Evolutionary conservation across 805 yeast species (phyloP).

Genomic region (Saccharomycopsis malanga): DNA sequence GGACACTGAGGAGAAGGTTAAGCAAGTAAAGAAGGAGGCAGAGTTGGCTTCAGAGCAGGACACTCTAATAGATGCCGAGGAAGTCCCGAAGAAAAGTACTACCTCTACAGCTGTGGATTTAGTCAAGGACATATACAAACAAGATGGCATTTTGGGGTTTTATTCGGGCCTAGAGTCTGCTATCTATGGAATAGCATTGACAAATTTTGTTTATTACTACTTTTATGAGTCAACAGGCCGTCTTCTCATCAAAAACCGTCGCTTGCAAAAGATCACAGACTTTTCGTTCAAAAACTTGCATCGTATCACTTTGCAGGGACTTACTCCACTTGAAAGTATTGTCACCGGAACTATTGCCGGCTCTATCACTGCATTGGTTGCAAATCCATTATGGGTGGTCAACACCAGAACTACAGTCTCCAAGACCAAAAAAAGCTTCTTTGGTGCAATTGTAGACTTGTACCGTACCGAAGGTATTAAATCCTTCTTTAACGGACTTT

Average conservation of each 20-base stretch:
- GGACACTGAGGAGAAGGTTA: slow-evolving; percentile 23
- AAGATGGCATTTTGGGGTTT: slow-evolving; percentile 61
- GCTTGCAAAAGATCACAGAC: slow-evolving; percentile 27
- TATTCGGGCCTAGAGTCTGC: slow-evolving; percentile 89
- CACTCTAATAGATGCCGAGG: slow-evolving; percentile 20
- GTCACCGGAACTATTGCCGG: slow-evolving; percentile 83
- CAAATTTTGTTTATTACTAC: slow-evolving; percentile 86
- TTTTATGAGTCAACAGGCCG: slow-evolving; percentile 71
- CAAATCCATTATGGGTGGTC: slow-evolving; percentile 94
- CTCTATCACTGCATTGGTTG: slow-evolving; percentile 67
- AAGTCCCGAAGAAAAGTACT: slow-evolving; percentile 24
- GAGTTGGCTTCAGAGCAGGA: slow-evolving; percentile 1
- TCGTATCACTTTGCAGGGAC: slow-evolving; percentile 27
- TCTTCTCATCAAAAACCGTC: slow-evolving; percentile 30
- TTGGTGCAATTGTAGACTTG: slow-evolving; percentile 54
- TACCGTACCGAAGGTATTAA: slow-evolving; percentile 61
- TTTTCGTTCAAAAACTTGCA: slow-evolving; percentile 18
- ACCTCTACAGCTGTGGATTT: slow-evolving; percentile 24
- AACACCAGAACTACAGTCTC: slow-evolving; percentile 79
- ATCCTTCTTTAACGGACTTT: slow-evolving; percentile 75
- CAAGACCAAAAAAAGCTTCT: slow-evolving; percentile 36
- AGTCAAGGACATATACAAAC: slow-evolving; percentile 40
- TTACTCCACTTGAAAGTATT: slow-evolving; percentile 62
- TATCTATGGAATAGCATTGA: slow-evolving; percentile 73
- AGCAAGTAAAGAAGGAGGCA: not conserved